Base-by-base conservation (phyloP, 805 yeast genomes). In the Clavispora carvajalis region DNA sequence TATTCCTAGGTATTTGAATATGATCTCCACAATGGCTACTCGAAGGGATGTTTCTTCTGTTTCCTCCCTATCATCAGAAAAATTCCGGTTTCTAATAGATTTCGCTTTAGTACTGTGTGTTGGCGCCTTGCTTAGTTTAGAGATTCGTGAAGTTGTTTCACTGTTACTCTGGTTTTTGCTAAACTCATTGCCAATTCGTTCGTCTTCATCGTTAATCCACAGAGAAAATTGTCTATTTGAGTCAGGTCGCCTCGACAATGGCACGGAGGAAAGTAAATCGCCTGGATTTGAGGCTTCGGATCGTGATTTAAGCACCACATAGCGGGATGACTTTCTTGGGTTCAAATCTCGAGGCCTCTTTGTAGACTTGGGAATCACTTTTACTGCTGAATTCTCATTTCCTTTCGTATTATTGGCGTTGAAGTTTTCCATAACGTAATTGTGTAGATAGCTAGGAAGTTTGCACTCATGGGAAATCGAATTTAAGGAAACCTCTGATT, bases 261-360 rank as follows among this genome's bases (percentile, higher is more conserved):
- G 93, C 1, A 82, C 95, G 40, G 83, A 85, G 0, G 95, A 84
- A 9, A 89, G 62, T 38, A 89, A 67, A 56, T 88, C 95, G 22
- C 96, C 96, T 0, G 96, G 95, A 53, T 84, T 87, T 13, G 80
- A 65, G 4, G 76, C 62, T 39, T 75, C 65, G 4, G 57, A 73
- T 37, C 81, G 65, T 1, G 85, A 71, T 19, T 73, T 76, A 25
- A 83, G 61, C 4, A 65, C 54, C 15, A 69, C 74, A 34, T 67
- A 60, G 62, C 76, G 46, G 5, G 71, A 63, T 1, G 62, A 47
- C 38, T 31, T 39, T 33, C 46, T 44, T 5, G 45, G 40, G 28
- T 29, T 19, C 25, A 41, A 41, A 11, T 41, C 36, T 29, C 45
- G 40, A 2, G 48, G 39, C 28, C 43, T 38, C 19, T 50, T 54